Evolutionary conservation across 805 yeast genomes (phyloP).

Genomic region (Yarrowia sp.): DNA sequence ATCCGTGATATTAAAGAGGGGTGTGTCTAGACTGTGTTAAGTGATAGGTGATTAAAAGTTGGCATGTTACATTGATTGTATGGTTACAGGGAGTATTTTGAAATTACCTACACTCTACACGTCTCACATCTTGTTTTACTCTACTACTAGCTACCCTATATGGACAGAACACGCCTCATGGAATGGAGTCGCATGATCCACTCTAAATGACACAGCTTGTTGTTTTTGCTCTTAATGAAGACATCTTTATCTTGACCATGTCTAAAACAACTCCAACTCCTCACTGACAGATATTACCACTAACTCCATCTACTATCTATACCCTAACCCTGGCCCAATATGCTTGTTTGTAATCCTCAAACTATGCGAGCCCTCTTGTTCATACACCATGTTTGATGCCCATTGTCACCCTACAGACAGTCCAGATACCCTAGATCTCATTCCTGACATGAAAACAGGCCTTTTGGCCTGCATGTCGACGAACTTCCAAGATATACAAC

Average conservation of each 20-base stretch:
- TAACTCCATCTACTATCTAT: not conserved
- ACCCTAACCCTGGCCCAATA: not conserved
- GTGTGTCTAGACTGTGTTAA: not conserved
- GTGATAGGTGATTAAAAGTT: too few relatives aligned
- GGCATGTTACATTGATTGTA: too few relatives aligned
- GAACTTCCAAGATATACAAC: constrained; percentile 38
- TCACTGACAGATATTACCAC: not conserved
- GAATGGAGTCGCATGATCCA: too few relatives aligned
- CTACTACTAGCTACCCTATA: too few relatives aligned
- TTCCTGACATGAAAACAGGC: constrained; percentile 30
- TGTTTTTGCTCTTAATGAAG: too few relatives aligned
- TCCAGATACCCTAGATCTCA: constrained; percentile 31
- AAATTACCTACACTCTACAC: too few relatives aligned
- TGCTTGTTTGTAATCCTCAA: not conserved
- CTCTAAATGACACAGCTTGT: too few relatives aligned
- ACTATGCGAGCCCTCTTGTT: not conserved
- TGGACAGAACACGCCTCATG: too few relatives aligned
- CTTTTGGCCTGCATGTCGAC: constrained; percentile 42
- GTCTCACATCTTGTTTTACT: too few relatives aligned
- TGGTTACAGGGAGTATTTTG: too few relatives aligned
- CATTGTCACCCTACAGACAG: constrained; percentile 45
- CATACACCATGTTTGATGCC: constrained; percentile 37
- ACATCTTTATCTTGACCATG: too few relatives aligned
- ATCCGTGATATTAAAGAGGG: not conserved
- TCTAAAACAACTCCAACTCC: too few relatives aligned